Conservation (phyloP, 2,329 filamentous ascomycete species). For the Botryotinia narcissicola region DNA sequence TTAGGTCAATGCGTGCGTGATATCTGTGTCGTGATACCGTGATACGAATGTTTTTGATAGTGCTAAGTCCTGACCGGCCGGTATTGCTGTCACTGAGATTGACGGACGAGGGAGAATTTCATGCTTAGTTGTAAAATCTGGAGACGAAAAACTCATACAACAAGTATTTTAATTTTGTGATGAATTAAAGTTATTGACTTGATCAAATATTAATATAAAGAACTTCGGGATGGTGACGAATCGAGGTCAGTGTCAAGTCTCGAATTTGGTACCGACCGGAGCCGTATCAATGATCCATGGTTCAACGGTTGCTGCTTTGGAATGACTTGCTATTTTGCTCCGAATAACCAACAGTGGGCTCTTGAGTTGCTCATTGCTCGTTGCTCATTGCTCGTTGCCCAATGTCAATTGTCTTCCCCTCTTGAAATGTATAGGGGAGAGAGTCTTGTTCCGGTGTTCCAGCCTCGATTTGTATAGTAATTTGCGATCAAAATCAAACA, state of each 20-base stretch:
- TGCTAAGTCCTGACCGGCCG: neutral
- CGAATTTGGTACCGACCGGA: neutral
- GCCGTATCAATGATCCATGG: neutral
- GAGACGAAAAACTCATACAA: neutral
- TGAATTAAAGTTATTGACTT: neutral
- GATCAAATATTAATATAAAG: neutral
- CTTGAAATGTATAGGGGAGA: neutral
- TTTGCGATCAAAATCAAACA: constrained; percentile 10
- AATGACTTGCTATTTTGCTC: neutral
- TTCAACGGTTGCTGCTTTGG: neutral
- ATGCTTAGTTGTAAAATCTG: neutral
- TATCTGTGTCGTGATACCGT: neutral
- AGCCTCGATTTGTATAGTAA: constrained; percentile 2
- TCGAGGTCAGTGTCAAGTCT: neutral
- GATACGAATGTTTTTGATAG: neutral
- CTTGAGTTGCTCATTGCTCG: neutral
- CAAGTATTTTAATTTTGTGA: neutral
- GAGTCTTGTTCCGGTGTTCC: neutral
- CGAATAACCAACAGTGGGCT: neutral
- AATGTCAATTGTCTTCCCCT: neutral
- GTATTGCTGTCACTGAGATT: neutral
- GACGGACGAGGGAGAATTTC: neutral
- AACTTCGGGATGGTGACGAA: neutral
- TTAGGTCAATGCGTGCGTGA: constrained; percentile 4
- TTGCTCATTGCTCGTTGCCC: too few relatives aligned